A percentile compares a stretch with the other conserved stretches of the same genome.
phyloP scores from a whole-genome alignment of 2,329 filamentous ascomycete species.

The Ophiognomonia clavigignenti-juglandacearum region DNA sequence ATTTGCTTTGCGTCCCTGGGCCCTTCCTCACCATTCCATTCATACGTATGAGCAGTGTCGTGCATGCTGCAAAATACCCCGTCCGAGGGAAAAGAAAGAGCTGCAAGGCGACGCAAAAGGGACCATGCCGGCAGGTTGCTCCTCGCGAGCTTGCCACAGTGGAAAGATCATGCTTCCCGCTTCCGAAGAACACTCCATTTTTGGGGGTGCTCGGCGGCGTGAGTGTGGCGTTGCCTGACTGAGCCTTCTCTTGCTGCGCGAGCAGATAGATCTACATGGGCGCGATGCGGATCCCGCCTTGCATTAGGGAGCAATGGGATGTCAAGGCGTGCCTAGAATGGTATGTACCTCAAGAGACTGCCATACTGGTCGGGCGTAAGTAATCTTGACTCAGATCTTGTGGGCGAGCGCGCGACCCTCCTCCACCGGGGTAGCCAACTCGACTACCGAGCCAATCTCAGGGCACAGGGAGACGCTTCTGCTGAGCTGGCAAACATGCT shows the following conservation, averaged over 20 bases:
- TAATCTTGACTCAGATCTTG: slow-evolving; percentile 2
- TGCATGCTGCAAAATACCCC: too few relatives aligned
- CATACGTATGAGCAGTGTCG: too few relatives aligned
- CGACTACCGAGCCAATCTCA: slow-evolving; percentile 8
- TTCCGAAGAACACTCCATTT: neutral
- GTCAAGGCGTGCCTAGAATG: too few relatives aligned
- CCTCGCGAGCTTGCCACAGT: too few relatives aligned
- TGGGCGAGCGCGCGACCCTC: neutral
- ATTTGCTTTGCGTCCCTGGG: too few relatives aligned
- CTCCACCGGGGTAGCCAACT: neutral
- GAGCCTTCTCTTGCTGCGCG: neutral
- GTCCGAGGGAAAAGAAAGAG: too few relatives aligned
- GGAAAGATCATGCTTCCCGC: neutral
- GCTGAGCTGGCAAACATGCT: slow-evolving; percentile 5
- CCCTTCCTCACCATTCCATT: too few relatives aligned
- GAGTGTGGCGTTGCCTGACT: slow-evolving; percentile 4
- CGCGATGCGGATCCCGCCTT: neutral
- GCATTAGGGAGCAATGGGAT: too few relatives aligned
- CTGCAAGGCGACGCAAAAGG: too few relatives aligned
- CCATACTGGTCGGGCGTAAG: slow-evolving; percentile 11
- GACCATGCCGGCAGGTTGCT: too few relatives aligned
- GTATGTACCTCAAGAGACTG: slow-evolving; percentile 4
- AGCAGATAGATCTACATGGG: neutral
- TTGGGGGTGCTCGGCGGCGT: neutral
- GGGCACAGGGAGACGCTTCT: slow-evolving; percentile 1